A percentile compares a stretch with the other conserved stretches of the same genome.
These are phyloP conservation scores for Leccinum variicolor DNA, from an alignment of 768 basidiomycete species.

Conservation along the genomic window DNA sequence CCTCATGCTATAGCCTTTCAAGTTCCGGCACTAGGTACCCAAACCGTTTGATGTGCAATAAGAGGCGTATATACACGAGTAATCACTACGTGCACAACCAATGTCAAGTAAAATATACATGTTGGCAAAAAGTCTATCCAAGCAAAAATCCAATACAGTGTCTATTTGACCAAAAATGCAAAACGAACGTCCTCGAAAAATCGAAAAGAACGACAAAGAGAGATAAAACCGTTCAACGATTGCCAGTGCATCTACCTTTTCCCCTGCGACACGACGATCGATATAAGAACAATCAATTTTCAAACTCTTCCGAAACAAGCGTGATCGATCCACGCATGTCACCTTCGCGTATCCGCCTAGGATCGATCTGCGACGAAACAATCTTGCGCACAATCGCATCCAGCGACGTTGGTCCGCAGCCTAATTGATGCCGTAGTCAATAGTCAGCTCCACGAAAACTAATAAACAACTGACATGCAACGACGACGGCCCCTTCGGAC, in stretches of 20 bases:
- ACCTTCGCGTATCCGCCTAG: constrained; percentile 47
- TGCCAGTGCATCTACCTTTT: not conserved
- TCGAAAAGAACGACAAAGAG: not conserved
- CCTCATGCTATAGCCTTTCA: no score
- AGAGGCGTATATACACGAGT: no score
- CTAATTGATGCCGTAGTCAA: constrained; percentile 29
- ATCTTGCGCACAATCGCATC: constrained; percentile 67
- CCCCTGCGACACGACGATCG: not conserved
- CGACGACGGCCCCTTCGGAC: constrained; percentile 54
- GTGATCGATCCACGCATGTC: constrained; percentile 58
- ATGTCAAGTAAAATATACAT: not conserved
- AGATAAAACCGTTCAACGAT: not conserved
- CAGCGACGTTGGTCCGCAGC: constrained; percentile 70
- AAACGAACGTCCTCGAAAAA: constrained; percentile 2
- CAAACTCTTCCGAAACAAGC: constrained; percentile 67
- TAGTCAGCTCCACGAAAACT: no score
- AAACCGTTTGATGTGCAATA: no score
- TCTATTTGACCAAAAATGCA: not conserved
- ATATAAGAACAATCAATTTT: constrained; percentile 38
- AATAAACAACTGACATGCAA: constrained; percentile 56
- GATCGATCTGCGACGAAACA: constrained; percentile 58
- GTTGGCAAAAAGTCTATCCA: not conserved
- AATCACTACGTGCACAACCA: not conserved
- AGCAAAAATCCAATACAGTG: not conserved
- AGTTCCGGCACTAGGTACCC: no score